These are phyloP conservation scores for Solanum commersonii DNA, from an alignment of 257 asterid genomes.

Conservation along the genomic window DNA sequence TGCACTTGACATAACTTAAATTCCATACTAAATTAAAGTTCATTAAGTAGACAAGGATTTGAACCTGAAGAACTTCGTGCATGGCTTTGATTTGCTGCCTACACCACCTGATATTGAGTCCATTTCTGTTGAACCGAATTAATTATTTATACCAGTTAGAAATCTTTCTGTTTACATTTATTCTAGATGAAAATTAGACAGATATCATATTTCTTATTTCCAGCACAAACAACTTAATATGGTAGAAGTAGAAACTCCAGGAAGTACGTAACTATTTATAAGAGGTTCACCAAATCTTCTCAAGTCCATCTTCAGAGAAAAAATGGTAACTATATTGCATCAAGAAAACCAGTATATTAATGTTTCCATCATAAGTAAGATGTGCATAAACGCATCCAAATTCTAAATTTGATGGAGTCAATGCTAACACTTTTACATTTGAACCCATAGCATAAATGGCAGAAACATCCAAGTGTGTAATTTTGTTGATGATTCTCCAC, in stretches of 20 bases:
- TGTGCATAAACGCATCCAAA: not conserved
- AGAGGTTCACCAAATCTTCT: not conserved
- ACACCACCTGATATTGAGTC: constrained; percentile 86
- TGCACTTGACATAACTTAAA: not conserved
- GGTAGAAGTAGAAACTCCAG: not conserved
- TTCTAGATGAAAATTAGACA: constrained; percentile 3
- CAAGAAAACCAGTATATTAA: not conserved
- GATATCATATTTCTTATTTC: not conserved
- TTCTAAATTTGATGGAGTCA: not conserved
- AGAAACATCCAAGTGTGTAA: not conserved
- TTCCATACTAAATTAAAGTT: not conserved
- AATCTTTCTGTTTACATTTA: constrained; percentile 17
- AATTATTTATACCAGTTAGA: constrained; percentile 65
- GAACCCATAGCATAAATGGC: too few species aligned
- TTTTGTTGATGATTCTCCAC: not conserved
- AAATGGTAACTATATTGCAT: not conserved
- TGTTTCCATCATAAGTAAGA: not conserved
- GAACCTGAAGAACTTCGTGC: constrained; percentile 99
- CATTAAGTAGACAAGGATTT: constrained; percentile 59
- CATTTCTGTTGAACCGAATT: constrained; percentile 87
- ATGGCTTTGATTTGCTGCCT: constrained; percentile 99
- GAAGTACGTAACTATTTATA: not conserved
- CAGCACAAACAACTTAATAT: not conserved
- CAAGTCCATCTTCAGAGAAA: not conserved
- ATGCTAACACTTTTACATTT: not conserved